Evolutionary conservation across 805 yeast species (phyloP).

Genomic region (Candida loeiensis): DNA sequence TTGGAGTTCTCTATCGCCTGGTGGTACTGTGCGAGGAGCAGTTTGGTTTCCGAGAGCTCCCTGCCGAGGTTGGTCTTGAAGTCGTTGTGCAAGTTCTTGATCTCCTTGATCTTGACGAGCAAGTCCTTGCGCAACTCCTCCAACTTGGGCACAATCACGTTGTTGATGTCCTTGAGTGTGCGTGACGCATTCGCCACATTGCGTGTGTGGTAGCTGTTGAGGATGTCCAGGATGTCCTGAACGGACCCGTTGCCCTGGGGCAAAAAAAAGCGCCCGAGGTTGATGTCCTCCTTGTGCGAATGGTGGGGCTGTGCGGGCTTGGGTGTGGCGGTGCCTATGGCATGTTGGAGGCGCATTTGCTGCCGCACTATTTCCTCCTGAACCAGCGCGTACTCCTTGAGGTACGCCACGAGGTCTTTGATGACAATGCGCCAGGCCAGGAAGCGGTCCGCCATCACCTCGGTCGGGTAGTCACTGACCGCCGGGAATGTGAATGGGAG

Average conservation of each 20-base stretch:
- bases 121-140: slow-evolving; percentile 67
- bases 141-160: slow-evolving; percentile 49
- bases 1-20: slow-evolving; percentile 66
- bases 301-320: slow-evolving; percentile 9
- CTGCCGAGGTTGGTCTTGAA: slow-evolving; percentile 71
- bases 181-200: slow-evolving; percentile 34
- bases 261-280: slow-evolving; percentile 54
- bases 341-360: slow-evolving; percentile 74
- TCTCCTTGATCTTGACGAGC: slow-evolving; percentile 80
- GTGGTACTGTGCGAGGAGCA: slow-evolving; percentile 44
- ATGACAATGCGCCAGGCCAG: slow-evolving; percentile 82
- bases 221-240: slow-evolving; percentile 73
- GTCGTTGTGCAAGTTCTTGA: slow-evolving; percentile 75
- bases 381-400: slow-evolving; percentile 75
- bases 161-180: slow-evolving; percentile 49
- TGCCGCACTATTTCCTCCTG: slow-evolving; percentile 88
- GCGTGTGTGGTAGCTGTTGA: slow-evolving; percentile 49
- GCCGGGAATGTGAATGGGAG: slow-evolving; percentile 35
- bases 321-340: slow-evolving; percentile 35
- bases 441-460: slow-evolving; percentile 77
- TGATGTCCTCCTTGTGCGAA: slow-evolving; percentile 28
- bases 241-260: slow-evolving; percentile 79
- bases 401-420: slow-evolving; percentile 67
- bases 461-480: slow-evolving; percentile 65
- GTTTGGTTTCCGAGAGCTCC: slow-evolving; percentile 45